A percentile compares a stretch with the other conserved stretches of the same genome.
These are phyloP conservation scores for Calonectria pseudoturangicola DNA, from an alignment of 2,329 filamentous ascomycete genomes.

Conservation along the genomic window DNA sequence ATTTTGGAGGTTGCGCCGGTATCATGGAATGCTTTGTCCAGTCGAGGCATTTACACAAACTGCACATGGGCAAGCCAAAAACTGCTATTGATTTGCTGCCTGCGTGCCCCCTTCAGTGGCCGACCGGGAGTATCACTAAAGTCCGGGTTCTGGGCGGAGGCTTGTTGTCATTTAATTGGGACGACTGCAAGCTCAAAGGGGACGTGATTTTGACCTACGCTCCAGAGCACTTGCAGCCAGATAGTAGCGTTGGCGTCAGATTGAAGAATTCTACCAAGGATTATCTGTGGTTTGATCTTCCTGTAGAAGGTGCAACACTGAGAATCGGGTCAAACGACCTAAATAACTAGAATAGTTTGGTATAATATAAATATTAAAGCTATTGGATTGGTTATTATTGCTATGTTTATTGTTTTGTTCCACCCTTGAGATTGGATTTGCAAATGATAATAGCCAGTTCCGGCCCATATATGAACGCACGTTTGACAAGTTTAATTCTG, in stretches of 20 bases:
- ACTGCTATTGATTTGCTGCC: conserved; percentile 42
- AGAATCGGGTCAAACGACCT: background rate
- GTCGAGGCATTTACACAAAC: conserved; percentile 32
- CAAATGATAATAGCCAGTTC: too few relatives aligned
- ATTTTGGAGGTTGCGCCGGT: conserved; percentile 53
- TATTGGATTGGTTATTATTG: background rate
- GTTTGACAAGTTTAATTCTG: too few relatives aligned
- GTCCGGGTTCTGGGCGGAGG: conserved; percentile 38
- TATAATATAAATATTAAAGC: background rate
- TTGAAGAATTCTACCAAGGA: background rate
- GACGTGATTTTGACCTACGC: background rate
- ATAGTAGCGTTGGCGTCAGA: background rate
- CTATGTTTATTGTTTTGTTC: background rate
- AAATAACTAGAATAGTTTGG: conserved; percentile 8
- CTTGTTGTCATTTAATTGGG: conserved; percentile 45
- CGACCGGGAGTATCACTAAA: conserved; percentile 17
- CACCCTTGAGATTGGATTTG: too few relatives aligned
- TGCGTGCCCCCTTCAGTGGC: conserved; percentile 45
- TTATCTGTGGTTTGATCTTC: background rate
- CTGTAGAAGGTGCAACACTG: background rate
- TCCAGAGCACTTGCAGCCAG: background rate
- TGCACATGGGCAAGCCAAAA: conserved; percentile 32
- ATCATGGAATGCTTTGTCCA: conserved; percentile 51
- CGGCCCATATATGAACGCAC: too few relatives aligned
- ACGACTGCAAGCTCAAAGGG: conserved; percentile 5